Evolutionary conservation across 352 stramenopile species (phyloP).

Genomic region (Aphanomyces euteiches): DNA sequence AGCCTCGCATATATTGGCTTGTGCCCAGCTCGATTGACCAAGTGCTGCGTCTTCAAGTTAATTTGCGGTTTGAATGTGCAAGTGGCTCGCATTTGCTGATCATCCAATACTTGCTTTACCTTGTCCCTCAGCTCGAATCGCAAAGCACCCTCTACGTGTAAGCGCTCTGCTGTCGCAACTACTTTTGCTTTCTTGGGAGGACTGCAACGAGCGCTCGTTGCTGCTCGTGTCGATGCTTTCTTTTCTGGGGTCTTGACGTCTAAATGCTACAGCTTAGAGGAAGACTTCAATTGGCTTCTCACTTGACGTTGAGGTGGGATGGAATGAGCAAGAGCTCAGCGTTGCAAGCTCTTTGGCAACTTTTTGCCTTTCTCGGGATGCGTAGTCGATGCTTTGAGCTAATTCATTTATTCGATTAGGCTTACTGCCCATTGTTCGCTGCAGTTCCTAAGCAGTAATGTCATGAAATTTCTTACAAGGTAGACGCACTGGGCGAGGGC

Average conservation of each 20-base stretch:
- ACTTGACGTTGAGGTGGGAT: constrained; percentile 33
- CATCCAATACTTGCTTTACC: constrained; percentile 48
- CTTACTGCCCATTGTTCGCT: too few species aligned
- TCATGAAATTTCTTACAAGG: too few species aligned
- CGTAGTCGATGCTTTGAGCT: constrained; percentile 47
- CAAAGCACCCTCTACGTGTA: constrained; percentile 56
- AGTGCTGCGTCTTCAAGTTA: constrained; percentile 44
- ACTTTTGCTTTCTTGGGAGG: constrained; percentile 12
- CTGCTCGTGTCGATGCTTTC: not conserved
- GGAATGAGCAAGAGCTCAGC: constrained; percentile 68
- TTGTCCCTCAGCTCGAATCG: constrained; percentile 57
- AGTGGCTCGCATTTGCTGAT: constrained; percentile 40
- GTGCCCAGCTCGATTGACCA: constrained; percentile 46
- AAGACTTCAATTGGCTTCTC: too few species aligned
- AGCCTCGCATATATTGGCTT: constrained; percentile 69
- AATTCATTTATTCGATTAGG: not conserved
- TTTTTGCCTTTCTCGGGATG: constrained; percentile 58
- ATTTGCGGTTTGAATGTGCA: constrained; percentile 72
- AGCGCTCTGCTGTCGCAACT: constrained; percentile 48
- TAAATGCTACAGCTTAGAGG: too few species aligned
- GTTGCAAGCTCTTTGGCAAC: constrained; percentile 53
- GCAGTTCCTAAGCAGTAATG: too few species aligned
- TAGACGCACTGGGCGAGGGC: too few species aligned
- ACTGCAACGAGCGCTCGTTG: not conserved
- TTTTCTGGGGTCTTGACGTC: constrained; percentile 29